A percentile compares a stretch with the other conserved stretches of the same genome.
Evolutionary conservation across 192 early-diverging fungal genomes (phyloP).

Genomic region (Oehlia diaphana): DNA sequence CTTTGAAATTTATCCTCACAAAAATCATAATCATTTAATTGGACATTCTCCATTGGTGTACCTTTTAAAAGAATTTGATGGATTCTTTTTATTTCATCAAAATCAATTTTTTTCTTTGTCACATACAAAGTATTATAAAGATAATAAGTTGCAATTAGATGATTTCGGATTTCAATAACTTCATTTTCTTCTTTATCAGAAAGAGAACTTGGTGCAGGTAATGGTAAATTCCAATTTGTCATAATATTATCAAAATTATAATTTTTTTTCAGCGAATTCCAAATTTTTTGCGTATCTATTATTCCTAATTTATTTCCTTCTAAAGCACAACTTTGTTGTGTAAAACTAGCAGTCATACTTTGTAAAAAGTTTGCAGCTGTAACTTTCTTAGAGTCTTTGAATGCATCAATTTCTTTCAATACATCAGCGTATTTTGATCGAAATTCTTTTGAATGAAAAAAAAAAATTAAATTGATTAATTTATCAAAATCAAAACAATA

Average conservation of each 20-base stretch:
- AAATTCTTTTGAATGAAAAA: constrained; percentile 4
- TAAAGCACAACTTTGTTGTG: constrained; percentile 19
- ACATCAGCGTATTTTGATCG: neutral
- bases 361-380: constrained; percentile 13
- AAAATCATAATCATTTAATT: neutral
- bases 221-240: neutral
- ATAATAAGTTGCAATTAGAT: constrained; percentile 21
- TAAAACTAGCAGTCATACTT: constrained; percentile 11
- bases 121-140: neutral
- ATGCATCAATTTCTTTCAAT: constrained; percentile 6
- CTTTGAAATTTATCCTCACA: too few relatives aligned
- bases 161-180: constrained; percentile 16
- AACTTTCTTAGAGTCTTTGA: constrained; percentile 5
- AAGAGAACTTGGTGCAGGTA: neutral
- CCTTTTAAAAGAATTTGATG: constrained; percentile 20
- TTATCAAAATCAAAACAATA: neutral
- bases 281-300: constrained; percentile 13
- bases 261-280: neutral
- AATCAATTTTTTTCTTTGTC: neutral
- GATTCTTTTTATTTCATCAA: constrained; percentile 18
- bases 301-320: constrained; percentile 2
- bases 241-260: constrained; percentile 16
- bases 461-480: neutral
- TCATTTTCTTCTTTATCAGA: too few relatives aligned
- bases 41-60: constrained; percentile 1